A percentile compares a stretch with the other conserved stretches of the same genome.
phyloP scores from a whole-genome alignment of 2,329 filamentous ascomycete species.

The Alternaria incomplexa region DNA sequence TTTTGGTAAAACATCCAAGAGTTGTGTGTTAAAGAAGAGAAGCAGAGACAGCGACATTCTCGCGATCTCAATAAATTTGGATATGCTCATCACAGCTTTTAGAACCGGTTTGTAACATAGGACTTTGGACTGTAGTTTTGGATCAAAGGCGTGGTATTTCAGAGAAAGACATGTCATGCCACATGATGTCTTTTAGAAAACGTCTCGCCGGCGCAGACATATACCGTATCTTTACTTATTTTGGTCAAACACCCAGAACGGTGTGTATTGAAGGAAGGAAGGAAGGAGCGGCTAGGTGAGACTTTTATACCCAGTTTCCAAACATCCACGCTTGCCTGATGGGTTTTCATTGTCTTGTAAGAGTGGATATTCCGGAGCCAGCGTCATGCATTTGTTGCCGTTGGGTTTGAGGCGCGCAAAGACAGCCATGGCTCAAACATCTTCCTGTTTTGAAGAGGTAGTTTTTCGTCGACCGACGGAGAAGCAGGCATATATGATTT shows the following conservation, averaged over 20 bases:
- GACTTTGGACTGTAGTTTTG: too few relatives aligned
- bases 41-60: too few relatives aligned
- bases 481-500: not conserved
- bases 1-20: not conserved
- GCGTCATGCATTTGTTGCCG: too few relatives aligned
- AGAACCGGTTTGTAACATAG: too few relatives aligned
- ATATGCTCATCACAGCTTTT: too few relatives aligned
- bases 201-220: too few relatives aligned
- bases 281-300: accelerated
- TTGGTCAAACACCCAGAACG: not conserved
- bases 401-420: not conserved
- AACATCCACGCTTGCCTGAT: not conserved
- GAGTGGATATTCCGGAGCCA: too few relatives aligned
- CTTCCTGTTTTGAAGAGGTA: not conserved
- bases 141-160: not conserved
- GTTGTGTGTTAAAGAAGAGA: not conserved
- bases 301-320: not conserved
- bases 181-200: too few relatives aligned
- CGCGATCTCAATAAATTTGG: too few relatives aligned
- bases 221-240: too few relatives aligned
- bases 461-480: not conserved
- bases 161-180: not conserved
- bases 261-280: not conserved
- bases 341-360: not conserved
- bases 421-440: not conserved